Evolutionary conservation across 108 stramenopile species (phyloP).

Genomic region (Skeletonema costatum): DNA sequence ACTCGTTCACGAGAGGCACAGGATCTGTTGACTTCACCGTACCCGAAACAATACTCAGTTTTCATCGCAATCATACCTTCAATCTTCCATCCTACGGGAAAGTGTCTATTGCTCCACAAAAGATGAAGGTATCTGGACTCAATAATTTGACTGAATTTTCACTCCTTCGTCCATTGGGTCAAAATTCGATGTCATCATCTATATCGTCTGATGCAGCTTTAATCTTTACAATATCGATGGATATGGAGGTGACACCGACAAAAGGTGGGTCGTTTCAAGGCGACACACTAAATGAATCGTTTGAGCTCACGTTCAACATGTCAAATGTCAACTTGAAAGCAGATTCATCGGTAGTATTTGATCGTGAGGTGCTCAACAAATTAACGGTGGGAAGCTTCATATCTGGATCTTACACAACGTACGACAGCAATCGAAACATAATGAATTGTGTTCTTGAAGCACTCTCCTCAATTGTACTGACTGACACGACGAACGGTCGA

Average conservation of each 20-base stretch:
- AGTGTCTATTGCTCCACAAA: conserved; percentile 25
- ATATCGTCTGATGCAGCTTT: conserved; percentile 34
- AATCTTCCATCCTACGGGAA: conserved; percentile 41
- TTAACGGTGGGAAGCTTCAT: conserved; percentile 52
- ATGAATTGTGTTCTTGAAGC: conserved; percentile 42
- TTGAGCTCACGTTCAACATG: conserved; percentile 52
- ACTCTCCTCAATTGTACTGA: conserved; percentile 24
- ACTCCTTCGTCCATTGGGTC: conserved; percentile 41
- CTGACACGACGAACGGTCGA: conserved; percentile 29
- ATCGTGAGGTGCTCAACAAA: conserved; percentile 44
- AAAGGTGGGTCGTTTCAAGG: conserved; percentile 34
- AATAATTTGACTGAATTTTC: conserved; percentile 53
- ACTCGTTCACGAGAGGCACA: conserved; percentile 40
- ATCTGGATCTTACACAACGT: conserved; percentile 40
- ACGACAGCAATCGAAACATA: conserved; percentile 31
- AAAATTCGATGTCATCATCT: conserved; percentile 28
- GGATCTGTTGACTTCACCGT: conserved; percentile 7
- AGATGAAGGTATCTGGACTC: conserved; percentile 52
- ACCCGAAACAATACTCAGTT: conserved; percentile 32
- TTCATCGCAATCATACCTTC: conserved; percentile 51
- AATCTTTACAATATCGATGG: conserved; percentile 38
- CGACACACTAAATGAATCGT: conserved; percentile 51
- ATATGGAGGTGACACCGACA: conserved; percentile 40
- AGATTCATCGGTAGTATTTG: conserved; percentile 23
- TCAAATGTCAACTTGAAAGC: conserved; percentile 35